Percentiles rank a stretch among this genome's conserved stretches.
phyloP scores from a whole-genome alignment of 352 stramenopile species.

The Aphanomyces stellatus region DNA sequence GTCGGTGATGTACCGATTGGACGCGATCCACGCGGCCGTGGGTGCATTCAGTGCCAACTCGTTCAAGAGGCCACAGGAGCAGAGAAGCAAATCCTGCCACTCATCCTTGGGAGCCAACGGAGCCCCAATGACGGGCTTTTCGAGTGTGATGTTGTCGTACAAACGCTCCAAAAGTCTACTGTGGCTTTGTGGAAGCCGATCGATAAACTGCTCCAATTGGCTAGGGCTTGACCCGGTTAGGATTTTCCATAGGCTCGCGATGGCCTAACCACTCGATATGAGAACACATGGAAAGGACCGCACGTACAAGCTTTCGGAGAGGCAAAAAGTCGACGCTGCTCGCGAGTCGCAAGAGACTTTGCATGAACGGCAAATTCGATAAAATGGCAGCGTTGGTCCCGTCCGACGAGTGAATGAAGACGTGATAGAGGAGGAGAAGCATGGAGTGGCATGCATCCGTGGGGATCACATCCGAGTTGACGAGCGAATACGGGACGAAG shows the following conservation, averaged over 20 bases:
- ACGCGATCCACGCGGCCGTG: background rate
- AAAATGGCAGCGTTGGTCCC: background rate
- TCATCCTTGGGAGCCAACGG: background rate
- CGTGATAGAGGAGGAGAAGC: background rate
- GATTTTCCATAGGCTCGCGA: background rate
- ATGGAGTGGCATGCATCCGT: background rate
- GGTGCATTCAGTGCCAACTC: background rate
- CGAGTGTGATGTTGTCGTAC: background rate
- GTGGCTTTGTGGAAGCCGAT: background rate
- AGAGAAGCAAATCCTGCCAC: background rate
- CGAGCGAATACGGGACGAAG: background rate
- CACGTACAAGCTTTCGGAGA: constrained; percentile 1
- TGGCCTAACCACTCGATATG: background rate
- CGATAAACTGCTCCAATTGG: background rate
- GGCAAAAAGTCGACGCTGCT: background rate
- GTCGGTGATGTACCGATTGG: background rate
- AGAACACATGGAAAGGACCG: background rate
- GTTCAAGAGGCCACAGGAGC: background rate
- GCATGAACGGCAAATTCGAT: background rate
- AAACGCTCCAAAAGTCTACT: background rate
- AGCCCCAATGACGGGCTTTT: background rate
- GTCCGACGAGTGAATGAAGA: background rate
- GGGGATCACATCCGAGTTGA: background rate
- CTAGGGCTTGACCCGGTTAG: background rate
- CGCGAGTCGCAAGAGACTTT: background rate